These are phyloP conservation scores for Penicillium simplicissimum DNA, from an alignment of 495 filamentous ascomycete species.

Conservation along the genomic window DNA sequence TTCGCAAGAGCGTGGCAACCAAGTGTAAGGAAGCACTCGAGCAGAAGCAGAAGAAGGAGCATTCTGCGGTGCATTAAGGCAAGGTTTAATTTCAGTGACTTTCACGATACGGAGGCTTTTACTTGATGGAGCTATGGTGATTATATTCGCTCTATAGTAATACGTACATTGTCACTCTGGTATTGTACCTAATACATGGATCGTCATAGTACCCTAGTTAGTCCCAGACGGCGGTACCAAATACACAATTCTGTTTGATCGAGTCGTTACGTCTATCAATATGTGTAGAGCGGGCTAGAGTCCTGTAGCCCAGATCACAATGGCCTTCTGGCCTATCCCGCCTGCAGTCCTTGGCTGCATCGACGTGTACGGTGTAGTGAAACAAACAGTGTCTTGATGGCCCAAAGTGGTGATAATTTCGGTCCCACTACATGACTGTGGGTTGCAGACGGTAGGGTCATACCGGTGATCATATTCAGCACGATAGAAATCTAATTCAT, in stretches of 20 bases:
- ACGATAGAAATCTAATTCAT: no score
- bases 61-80: background rate
- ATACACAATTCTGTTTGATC: background rate
- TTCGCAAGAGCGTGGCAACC: conserved; percentile 41
- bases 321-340: conserved; percentile 4
- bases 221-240: background rate
- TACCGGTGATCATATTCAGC: no score
- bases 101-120: background rate
- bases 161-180: background rate
- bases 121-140: background rate
- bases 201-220: background rate
- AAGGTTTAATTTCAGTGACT: background rate
- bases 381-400: background rate
- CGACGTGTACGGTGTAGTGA: background rate
- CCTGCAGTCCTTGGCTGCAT: conserved; percentile 2
- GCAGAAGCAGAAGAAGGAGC: background rate
- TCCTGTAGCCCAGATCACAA: conserved; percentile 16
- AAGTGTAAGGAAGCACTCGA: conserved; percentile 25
- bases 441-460: background rate
- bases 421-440: background rate
- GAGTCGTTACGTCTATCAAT: background rate
- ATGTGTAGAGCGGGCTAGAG: conserved; percentile 19
- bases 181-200: background rate
- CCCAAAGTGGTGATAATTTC: background rate
- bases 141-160: conserved; percentile 1